These are phyloP conservation scores for Takakia lepidozioides DNA, from an alignment of 225 moss, liverwort and hornwort species.

Conservation along the genomic window DNA sequence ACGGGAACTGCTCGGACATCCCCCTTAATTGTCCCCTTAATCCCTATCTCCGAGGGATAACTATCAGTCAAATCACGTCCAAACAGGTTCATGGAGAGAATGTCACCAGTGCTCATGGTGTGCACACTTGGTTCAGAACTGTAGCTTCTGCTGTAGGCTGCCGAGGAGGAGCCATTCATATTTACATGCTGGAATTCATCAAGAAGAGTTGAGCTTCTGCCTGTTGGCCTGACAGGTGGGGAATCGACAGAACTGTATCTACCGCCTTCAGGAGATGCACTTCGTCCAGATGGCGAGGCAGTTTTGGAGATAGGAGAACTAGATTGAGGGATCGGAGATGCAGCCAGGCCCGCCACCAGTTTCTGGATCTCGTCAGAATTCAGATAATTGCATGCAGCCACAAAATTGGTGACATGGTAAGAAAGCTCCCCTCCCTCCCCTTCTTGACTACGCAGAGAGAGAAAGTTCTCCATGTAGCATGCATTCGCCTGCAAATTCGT, in stretches of 20 bases:
- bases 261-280: too few species aligned
- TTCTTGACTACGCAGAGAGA: constrained; percentile 34
- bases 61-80: constrained; percentile 16
- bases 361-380: constrained; percentile 44
- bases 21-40: too few species aligned
- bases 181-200: too few species aligned
- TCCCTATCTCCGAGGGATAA: constrained; percentile 31
- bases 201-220: constrained; percentile 15
- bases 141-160: constrained; percentile 29
- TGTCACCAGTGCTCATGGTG: constrained; percentile 41
- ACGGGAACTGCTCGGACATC: too few species aligned
- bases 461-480: constrained; percentile 55
- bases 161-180: too few species aligned
- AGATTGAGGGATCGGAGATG: constrained; percentile 7
- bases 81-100: constrained; percentile 31
- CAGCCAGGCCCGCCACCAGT: constrained; percentile 18
- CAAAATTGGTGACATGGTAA: constrained; percentile 52
- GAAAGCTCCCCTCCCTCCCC: constrained; percentile 48
- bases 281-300: too few species aligned
- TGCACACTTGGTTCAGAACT: constrained; percentile 41
- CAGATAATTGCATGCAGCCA: constrained; percentile 49
- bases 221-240: constrained; percentile 19
- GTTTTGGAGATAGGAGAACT: constrained; percentile 9
- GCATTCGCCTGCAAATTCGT: constrained; percentile 55
- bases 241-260: constrained; percentile 6